A percentile compares a stretch with the other conserved stretches of the same genome.
phyloP scores from a whole-genome alignment of 108 stramenopile species.

The Cyclostephanos tholiformis region DNA sequence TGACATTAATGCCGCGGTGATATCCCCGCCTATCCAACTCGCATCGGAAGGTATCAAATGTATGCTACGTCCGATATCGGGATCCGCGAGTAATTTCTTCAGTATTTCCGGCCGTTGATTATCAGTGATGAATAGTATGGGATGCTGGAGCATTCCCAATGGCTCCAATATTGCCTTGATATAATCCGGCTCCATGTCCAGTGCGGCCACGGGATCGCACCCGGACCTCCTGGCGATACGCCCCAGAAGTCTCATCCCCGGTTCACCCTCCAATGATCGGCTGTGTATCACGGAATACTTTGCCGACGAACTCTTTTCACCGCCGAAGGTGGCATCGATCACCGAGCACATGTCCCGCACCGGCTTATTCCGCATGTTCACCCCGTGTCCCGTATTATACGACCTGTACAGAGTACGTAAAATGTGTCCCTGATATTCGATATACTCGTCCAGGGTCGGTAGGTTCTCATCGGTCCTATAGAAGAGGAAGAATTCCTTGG shows the following conservation, averaged over 20 bases:
- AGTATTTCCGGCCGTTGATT: constrained; percentile 29
- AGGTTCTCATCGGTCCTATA: background rate
- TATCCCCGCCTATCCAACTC: constrained; percentile 52
- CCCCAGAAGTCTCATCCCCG: no score
- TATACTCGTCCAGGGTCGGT: constrained; percentile 16
- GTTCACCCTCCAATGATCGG: no score
- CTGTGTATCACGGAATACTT: constrained; percentile 36
- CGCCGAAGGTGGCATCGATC: no score
- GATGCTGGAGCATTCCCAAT: constrained; percentile 39
- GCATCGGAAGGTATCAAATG: constrained; percentile 26
- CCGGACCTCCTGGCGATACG: constrained; percentile 12
- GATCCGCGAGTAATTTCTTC: constrained; percentile 22
- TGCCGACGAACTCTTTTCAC: no score
- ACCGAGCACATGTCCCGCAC: no score
- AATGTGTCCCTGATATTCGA: constrained; percentile 37
- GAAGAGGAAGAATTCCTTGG: constrained; percentile 21
- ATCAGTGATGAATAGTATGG: constrained; percentile 42
- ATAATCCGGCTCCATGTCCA: constrained; percentile 47
- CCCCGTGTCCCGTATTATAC: constrained; percentile 35
- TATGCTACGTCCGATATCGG: constrained; percentile 42
- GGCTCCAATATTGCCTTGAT: constrained; percentile 42
- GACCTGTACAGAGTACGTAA: constrained; percentile 34
- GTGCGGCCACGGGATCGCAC: constrained; percentile 38
- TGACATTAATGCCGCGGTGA: constrained; percentile 31
- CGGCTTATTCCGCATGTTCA: constrained; percentile 7